Percentiles rank a stretch among this genome's conserved stretches.
phyloP scores from a whole-genome alignment of 768 basidiomycete genomes.

The Amanita jacksonii region DNA sequence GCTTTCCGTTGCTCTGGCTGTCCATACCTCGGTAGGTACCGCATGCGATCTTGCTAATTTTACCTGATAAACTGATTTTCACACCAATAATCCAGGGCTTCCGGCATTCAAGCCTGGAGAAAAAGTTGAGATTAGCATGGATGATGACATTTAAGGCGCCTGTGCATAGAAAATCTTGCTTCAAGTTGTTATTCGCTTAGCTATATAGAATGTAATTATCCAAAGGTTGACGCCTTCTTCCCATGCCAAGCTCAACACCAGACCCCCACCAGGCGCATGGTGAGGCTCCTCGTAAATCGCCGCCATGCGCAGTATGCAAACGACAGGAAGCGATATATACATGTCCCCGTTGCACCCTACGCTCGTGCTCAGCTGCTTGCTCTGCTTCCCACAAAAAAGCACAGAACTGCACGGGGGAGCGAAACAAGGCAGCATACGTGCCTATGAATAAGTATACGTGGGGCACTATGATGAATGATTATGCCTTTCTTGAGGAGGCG shows the following conservation, averaged over 20 bases:
- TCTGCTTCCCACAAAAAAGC: slow-evolving; percentile 56
- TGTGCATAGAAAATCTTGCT: too few relatives aligned
- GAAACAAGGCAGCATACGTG: slow-evolving; percentile 65
- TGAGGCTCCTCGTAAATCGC: slow-evolving; percentile 15
- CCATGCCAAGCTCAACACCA: too few relatives aligned
- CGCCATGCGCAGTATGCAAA: slow-evolving; percentile 42
- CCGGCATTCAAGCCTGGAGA: slow-evolving; percentile 98
- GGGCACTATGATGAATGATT: slow-evolving; percentile 87
- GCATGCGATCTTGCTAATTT: slow-evolving; percentile 2
- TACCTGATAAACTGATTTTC: slow-evolving; percentile 8
- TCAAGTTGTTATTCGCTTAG: background rate
- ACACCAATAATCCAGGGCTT: slow-evolving; percentile 50
- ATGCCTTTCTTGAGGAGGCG: slow-evolving; percentile 76
- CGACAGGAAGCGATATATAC: slow-evolving; percentile 51
- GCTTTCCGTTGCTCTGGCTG: slow-evolving; percentile 96
- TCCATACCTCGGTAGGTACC: slow-evolving; percentile 77
- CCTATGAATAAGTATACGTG: slow-evolving; percentile 79
- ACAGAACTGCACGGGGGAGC: slow-evolving; percentile 57
- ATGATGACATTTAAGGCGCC: slow-evolving; percentile 55
- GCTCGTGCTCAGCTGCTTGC: slow-evolving; percentile 67
- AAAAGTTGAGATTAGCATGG: slow-evolving; percentile 91
- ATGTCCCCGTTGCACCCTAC: slow-evolving; percentile 66
- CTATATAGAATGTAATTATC: background rate
- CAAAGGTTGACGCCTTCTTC: background rate
- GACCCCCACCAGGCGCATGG: too few relatives aligned